Conservation (phyloP, 768 basidiomycete species). For the Tulasnella sp. region DNA sequence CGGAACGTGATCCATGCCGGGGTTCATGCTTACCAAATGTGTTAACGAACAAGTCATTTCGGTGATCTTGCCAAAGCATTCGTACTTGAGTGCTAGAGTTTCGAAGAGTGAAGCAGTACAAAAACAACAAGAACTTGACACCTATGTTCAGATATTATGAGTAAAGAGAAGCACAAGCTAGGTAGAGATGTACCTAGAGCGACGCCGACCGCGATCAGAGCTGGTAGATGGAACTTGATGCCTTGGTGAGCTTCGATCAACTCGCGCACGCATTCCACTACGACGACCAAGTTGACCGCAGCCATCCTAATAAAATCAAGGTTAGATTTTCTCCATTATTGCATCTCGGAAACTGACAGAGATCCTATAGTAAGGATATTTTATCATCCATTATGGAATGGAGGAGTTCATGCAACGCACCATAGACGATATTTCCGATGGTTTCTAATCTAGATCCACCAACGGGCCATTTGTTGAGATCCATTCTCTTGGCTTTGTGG, state of each 20-base stretch:
- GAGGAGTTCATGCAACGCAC: conserved; percentile 28
- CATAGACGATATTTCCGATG: conserved; percentile 80
- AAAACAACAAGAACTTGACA: conserved; percentile 74
- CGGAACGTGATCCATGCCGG: not conserved
- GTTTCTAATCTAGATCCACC: conserved; percentile 84
- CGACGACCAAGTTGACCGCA: conserved; percentile 79
- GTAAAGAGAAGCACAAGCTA: not conserved
- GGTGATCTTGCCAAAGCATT: conserved; percentile 93
- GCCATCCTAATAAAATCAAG: conserved; percentile 50
- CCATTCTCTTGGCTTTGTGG: conserved; percentile 53
- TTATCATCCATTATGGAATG: not conserved
- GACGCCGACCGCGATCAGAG: conserved; percentile 67
- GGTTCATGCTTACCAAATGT: conserved; percentile 57
- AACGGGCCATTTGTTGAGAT: conserved; percentile 81
- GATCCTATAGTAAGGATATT: conserved; percentile 36
- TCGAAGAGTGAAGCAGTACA: conserved; percentile 73
- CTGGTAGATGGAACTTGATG: conserved; percentile 60
- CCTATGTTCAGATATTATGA: conserved; percentile 29
- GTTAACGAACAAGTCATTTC: conserved; percentile 85
- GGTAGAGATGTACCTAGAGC: conserved; percentile 50
- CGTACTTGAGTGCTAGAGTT: conserved; percentile 79
- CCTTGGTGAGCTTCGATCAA: conserved; percentile 44
- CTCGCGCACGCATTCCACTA: conserved; percentile 74
- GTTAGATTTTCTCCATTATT: not conserved
- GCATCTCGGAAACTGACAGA: conserved; percentile 27